Conservation (phyloP, 1,139 yeast species). For the Taphrina confusa region DNA sequence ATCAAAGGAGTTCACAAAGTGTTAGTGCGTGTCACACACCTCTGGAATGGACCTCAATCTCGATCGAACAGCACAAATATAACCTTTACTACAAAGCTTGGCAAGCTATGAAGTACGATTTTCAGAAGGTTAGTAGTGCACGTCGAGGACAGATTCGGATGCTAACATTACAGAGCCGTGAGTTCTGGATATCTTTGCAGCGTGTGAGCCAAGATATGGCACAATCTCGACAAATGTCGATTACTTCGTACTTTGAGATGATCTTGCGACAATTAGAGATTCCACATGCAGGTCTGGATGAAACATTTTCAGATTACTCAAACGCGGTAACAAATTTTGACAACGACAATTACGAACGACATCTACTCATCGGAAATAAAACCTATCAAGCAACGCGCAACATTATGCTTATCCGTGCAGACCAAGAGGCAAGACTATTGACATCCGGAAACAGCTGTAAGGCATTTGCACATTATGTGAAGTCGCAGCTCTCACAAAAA, state of each 20-base stretch:
- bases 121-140: background rate
- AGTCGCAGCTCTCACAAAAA: conserved; percentile 41
- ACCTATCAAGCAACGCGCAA: conserved; percentile 47
- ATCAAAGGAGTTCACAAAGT: conserved; percentile 49
- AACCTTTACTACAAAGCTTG: too few relatives aligned
- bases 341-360: conserved; percentile 48
- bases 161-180: conserved; percentile 1
- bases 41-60: background rate
- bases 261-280: conserved; percentile 37
- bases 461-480: conserved; percentile 46
- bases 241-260: background rate
- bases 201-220: background rate
- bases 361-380: conserved; percentile 47
- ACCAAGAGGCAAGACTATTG: conserved; percentile 41
- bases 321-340: conserved; percentile 49
- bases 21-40: background rate
- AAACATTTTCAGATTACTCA: conserved; percentile 53
- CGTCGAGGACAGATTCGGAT: too few relatives aligned
- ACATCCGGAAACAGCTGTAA: conserved; percentile 38
- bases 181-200: background rate
- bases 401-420: conserved; percentile 39
- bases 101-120: background rate
- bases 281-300: conserved; percentile 53
- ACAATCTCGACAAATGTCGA: background rate
- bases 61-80: too few relatives aligned